Evolutionary conservation across 345 rosid species (phyloP), one percentile per base, ranked within the genome.

Genomic region (Carallia brachiata): DNA sequence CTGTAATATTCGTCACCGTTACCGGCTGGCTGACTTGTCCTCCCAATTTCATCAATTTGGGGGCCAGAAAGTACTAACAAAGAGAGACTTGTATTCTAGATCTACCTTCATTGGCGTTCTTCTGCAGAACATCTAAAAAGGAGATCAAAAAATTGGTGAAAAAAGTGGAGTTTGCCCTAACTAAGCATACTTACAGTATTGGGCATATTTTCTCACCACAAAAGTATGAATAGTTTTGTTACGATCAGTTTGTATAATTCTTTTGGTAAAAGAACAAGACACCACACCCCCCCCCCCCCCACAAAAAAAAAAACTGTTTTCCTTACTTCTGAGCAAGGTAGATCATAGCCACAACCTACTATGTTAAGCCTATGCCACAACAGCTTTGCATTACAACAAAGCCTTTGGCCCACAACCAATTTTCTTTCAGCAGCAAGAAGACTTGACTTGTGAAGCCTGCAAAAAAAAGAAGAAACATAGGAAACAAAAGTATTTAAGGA

Each of bases 201-300:
- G 36, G 76, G 62, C 63, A 16, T 18, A 72, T 30, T 7, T 15
- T 75, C 30, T 63, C 68, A 47, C 69, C 52, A 61, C 52, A 47
- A 36, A 56, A 65, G 56, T 32, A 63, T 16, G 6, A 23, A 40
- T 23, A 16, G 27, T 36, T 71, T 52, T n/a, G 16, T 39, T 8
- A 32, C 44, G 13, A 17, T 28, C 8, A 6, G 63, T 56, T 10
- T 37, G 23, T 55, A 62, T 32, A 69, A 13, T 44, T 63, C 30
- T 31, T 6, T 17, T 1, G 6, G 12, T 31, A 27, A 59, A 63
- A 47, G 36, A 15, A 55, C 7, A 12, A 4, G 6, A 17, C 39
- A 16, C 47, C 9, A 8, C n/a, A 10, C 23, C 0, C 23, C 0
- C 23, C 23, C 23, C 23, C 23, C 23, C 23, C 23, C 23, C 23